Base-by-base conservation (phyloP, 202 grass and related monocot genomes). In the Digitaria exilis region DNA sequence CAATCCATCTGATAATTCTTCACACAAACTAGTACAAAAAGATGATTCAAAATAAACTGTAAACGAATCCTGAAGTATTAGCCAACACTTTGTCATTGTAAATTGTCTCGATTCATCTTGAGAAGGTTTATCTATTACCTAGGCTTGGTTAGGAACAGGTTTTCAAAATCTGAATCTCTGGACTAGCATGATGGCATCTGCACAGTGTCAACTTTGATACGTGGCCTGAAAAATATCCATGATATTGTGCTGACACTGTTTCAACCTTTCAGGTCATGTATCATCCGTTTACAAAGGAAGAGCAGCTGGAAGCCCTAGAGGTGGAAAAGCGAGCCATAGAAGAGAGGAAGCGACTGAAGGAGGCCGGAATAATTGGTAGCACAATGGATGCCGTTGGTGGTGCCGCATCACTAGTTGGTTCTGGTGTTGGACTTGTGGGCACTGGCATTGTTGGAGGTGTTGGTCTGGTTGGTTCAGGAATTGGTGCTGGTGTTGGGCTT, bases 331-430 rank as follows among this genome's bases (percentile, higher is more conserved):
- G 29, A 86, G 83, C 63, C 64, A 66, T 95, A 67, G 96, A 98
- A 78, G 89, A 98, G 86, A 91, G 86, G 80, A 92, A 85, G 83
- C 92, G 87, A 45, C 49, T 98, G 83, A 95, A 96, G 84, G 80
- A 98, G 76, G 90, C 83, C 10, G 96, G 96, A 21, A 21, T 98
- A 51, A 95, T 98, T 64, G 96, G 96, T 59, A 93, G 92, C 77
- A 94, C 96, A 17, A 96, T 98, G 96, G 96, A 98, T 81, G 96
- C 92, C 9, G 37, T 98, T 73, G 92, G 94, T 70, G 94, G 94
- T 0, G 92, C 90, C 14, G 92, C 92, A 55, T 94, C 89, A 66
- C 70, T 94, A 24, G 92, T 94, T 30, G 96, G 96, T 30, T 93
- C 96, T 0, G 96, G 95, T 19, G 90, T 91, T 54, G 94, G 91